Evolutionary conservation across 169 alveolate genomes (phyloP).

Genomic region (Cryptosporidium muris): DNA sequence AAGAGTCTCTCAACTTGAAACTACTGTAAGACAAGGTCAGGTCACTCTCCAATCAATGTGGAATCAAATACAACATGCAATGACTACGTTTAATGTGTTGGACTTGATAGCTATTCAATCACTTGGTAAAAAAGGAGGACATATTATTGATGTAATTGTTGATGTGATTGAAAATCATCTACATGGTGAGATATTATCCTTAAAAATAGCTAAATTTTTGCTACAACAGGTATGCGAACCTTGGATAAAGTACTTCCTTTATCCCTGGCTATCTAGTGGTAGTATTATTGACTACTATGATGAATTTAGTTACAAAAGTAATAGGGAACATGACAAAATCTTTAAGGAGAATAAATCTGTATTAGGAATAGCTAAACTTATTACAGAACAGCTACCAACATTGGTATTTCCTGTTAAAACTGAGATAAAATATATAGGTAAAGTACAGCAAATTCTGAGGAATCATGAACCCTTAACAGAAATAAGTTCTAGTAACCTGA

Average conservation of each 20-base stretch:
- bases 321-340: background rate
- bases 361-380: background rate
- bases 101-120: conserved; percentile 29
- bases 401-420: background rate
- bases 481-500: too few relatives aligned
- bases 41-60: conserved; percentile 36
- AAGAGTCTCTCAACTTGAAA: conserved; percentile 18
- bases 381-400: conserved; percentile 1
- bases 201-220: conserved; percentile 20
- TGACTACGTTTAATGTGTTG: conserved; percentile 33
- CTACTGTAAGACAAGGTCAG: conserved; percentile 38
- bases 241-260: conserved; percentile 26
- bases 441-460: background rate
- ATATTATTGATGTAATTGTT: conserved; percentile 20
- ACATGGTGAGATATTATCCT: conserved; percentile 5
- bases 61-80: conserved; percentile 47
- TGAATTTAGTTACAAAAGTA: conserved; percentile 15
- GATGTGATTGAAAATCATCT: conserved; percentile 5
- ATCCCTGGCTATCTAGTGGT: conserved; percentile 42
- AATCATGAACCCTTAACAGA: too few relatives aligned
- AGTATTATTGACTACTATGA: conserved; percentile 1
- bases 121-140: conserved; percentile 20
- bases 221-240: conserved; percentile 17
- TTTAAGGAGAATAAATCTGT: background rate
- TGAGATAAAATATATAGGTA: conserved; percentile 36